Evolutionary conservation across 1,139 yeast genomes (phyloP), one percentile per base, ranked within the genome.

Genomic region (Blastobotrys persicus): DNA sequence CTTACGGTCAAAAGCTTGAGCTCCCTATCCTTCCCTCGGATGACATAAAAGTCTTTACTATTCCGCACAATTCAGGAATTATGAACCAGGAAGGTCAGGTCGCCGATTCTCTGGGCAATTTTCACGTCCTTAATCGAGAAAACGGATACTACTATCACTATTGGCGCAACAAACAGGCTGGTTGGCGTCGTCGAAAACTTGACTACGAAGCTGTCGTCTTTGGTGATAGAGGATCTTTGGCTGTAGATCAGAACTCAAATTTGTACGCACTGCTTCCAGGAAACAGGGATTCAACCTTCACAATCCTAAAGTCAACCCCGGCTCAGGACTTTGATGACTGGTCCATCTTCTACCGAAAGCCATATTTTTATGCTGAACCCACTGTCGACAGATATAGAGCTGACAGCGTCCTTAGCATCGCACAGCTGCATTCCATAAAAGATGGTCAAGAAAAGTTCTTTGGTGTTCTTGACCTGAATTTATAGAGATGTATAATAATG

Each of bases 41-140:
- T n/a, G 49, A 37, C 12, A 57, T 52, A 9, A 34, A 45, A 20
- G 53, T 48, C 18, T 44, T 47, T 20, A 41, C 46, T 12, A 55
- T 57, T 14, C 57, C 59, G 5, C 57, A 57, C 33, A 49, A 46
- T 42, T 52, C 58, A 9, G 59, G 58, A 2, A 57, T 57, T 18
- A 57, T 57, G 60, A 57, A 57, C 44, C 60, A 57, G 44, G 60
- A 57, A 42, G 60, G 60, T n/a, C 60, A 57, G 43, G 44, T 49
- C 7, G 48, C 45, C n/a, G 58, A 57, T 42, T n/a, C 26, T 3
- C 12, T 38, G 4, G 57, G 55, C 6, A 44, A 54, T 11, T 47
- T 57, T 26, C 60, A 57, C 35, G 60, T 53, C 1, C 46, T 57
- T n/a, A 59, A 58, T 26, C 35, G 60, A 35, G 55, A 55, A 31